phyloP scores from a whole-genome alignment of 805 yeast genomes.

The Yarrowia bubula region DNA sequence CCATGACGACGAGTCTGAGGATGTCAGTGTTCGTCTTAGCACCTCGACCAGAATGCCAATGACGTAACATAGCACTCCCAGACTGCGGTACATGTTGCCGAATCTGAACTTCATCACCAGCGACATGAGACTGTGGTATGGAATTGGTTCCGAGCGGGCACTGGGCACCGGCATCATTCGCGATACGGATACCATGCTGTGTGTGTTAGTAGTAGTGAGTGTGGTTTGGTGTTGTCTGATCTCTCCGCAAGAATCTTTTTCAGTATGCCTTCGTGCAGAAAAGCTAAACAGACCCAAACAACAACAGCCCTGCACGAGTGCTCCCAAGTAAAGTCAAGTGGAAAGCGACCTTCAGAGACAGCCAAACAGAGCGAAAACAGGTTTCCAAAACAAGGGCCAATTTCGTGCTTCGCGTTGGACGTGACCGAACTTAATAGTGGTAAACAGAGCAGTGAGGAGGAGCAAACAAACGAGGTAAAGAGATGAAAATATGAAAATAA shows the following conservation, averaged over 20 bases:
- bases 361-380: neutral
- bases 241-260: constrained; percentile 19
- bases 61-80: constrained; percentile 3
- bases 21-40: neutral
- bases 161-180: constrained; percentile 26
- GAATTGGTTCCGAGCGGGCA: constrained; percentile 18
- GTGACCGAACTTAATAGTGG: neutral
- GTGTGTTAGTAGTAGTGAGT: neutral
- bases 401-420: neutral
- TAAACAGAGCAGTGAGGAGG: no score
- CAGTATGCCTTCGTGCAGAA: neutral
- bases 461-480: no score
- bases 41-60: constrained; percentile 3
- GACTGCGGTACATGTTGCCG: constrained; percentile 20
- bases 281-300: neutral
- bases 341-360: neutral
- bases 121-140: constrained; percentile 8
- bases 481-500: no score
- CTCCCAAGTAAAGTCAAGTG: neutral
- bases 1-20: constrained; percentile 5
- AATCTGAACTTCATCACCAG: constrained; percentile 19
- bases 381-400: neutral
- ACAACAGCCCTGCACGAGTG: neutral
- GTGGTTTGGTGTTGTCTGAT: neutral
- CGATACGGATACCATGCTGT: constrained; percentile 20